Evolutionary conservation across 2,329 filamentous ascomycete species (phyloP).

Genomic region (Hymenoscyphus albidus): DNA sequence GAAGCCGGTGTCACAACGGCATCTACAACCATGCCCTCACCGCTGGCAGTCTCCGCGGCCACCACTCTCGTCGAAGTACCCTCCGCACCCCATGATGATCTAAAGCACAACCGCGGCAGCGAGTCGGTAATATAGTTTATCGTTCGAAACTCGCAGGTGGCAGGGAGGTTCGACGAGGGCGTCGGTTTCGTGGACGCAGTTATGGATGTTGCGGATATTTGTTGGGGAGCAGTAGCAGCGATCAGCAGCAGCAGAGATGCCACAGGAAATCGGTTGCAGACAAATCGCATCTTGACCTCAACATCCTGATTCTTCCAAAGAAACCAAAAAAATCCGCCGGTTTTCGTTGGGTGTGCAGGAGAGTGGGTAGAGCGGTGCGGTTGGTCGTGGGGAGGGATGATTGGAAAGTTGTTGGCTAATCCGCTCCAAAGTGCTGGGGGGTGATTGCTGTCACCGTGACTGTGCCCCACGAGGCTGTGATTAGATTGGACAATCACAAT

Average conservation of each 20-base stretch:
- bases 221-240: slow-evolving; percentile 13
- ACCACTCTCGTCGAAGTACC: slow-evolving; percentile 11
- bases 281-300: slow-evolving; percentile 24
- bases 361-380: background rate
- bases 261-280: slow-evolving; percentile 18
- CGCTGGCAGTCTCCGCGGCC: background rate
- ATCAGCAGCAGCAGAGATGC: slow-evolving; percentile 25
- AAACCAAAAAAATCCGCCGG: background rate
- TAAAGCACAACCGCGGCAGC: slow-evolving; percentile 34
- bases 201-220: slow-evolving; percentile 22
- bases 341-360: background rate
- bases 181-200: slow-evolving; percentile 18
- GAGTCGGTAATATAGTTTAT: slow-evolving; percentile 37
- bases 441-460: too few species aligned
- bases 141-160: slow-evolving; percentile 34
- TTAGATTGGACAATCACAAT: slow-evolving; percentile 6
- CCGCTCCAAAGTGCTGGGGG: slow-evolving; percentile 2
- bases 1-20: background rate
- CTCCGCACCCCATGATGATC: slow-evolving; percentile 31
- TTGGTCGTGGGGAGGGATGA: background rate
- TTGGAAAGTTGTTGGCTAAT: background rate
- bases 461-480: background rate
- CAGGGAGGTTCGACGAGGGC: slow-evolving; percentile 17
- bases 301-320: slow-evolving; percentile 15
- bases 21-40: slow-evolving; percentile 1